phyloP scores from a whole-genome alignment of 345 rosid genomes.

The Salix suchowensis region DNA sequence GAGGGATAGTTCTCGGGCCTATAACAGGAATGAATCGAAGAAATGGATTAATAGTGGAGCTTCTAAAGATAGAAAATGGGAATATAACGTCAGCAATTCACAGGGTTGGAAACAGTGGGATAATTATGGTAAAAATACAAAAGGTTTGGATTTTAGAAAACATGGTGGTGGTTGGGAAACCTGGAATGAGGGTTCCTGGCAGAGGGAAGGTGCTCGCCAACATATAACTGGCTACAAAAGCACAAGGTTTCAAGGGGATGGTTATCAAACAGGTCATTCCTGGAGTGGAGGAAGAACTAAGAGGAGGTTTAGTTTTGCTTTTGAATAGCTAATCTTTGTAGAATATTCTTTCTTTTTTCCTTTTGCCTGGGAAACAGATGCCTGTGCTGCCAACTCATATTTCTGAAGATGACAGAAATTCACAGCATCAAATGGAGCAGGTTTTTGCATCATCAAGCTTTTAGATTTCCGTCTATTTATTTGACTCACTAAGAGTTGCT shows the following conservation, averaged over 20 bases:
- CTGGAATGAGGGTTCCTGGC: constrained; percentile 33
- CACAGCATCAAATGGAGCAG: background rate
- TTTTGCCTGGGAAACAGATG: background rate
- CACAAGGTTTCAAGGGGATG: constrained; percentile 36
- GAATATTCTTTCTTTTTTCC: background rate
- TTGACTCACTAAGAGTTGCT: background rate
- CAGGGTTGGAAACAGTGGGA: constrained; percentile 15
- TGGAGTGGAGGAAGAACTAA: constrained; percentile 28
- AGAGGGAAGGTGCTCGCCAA: constrained; percentile 44
- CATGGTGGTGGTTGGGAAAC: constrained; percentile 33
- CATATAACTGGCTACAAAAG: constrained; percentile 27
- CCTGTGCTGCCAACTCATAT: background rate
- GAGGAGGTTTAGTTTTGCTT: constrained; percentile 44
- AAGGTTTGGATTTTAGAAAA: constrained; percentile 28
- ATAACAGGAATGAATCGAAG: constrained; percentile 19
- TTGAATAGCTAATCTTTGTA: constrained; percentile 10
- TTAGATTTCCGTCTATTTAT: background rate
- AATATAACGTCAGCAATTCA: background rate
- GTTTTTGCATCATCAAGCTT: background rate
- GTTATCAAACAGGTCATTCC: constrained; percentile 22
- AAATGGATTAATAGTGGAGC: constrained; percentile 5
- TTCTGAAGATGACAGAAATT: background rate
- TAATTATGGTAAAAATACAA: constrained; percentile 11
- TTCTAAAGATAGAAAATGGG: constrained; percentile 8
- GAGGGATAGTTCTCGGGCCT: constrained; percentile 21